These are phyloP conservation scores for Solanum ossicruentum DNA, from an alignment of 257 asterid species.

Conservation along the genomic window DNA sequence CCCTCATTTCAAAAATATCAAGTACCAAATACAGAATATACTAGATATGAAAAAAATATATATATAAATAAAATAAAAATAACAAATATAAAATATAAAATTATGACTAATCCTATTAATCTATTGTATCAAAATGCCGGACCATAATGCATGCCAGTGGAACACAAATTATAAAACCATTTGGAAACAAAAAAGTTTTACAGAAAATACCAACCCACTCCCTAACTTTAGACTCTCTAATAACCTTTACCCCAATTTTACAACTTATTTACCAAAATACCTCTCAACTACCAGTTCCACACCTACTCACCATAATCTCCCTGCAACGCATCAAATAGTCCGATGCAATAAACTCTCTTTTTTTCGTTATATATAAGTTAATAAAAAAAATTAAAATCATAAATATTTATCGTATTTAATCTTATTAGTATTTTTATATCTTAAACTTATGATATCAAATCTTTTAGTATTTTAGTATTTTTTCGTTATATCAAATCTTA, in stretches of 20 bases:
- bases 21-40: no score
- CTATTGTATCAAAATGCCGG: accelerated
- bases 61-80: no score
- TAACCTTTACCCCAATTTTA: neutral
- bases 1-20: no score
- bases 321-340: accelerated
- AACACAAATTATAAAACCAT: no score
- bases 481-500: no score
- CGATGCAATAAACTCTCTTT: accelerated
- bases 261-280: neutral
- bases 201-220: neutral
- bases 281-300: neutral
- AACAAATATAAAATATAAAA: no score
- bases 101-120: no score
- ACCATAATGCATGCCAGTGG: no score
- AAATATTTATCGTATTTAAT: accelerated
- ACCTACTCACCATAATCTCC: neutral
- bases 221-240: no score
- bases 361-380: neutral
- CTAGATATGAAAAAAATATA: no score
- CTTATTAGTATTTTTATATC: neutral
- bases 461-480: no score
- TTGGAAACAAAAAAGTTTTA: no score
- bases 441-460: accelerated
- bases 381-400: neutral